Base-by-base conservation (phyloP, 2,329 filamentous ascomycete genomes). In the Colletotrichum sp. region DNA sequence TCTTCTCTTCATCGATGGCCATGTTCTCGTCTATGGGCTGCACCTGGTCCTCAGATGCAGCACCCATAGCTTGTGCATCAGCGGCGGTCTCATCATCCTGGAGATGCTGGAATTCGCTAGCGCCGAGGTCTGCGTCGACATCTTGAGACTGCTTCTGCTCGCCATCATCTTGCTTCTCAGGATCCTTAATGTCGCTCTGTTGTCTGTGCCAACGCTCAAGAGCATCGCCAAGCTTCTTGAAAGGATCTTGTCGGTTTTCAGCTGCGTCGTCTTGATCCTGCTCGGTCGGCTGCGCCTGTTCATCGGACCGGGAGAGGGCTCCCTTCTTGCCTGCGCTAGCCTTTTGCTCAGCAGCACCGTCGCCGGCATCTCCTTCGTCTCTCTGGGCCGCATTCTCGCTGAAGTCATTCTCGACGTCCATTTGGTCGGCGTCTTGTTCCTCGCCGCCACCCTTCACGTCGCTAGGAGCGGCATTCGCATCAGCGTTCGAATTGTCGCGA, bases 171-270 rank as follows among this genome's bases (percentile, higher is more conserved):
- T 92, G 86, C 66, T 91, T 86, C 70, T 92, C 87, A 3, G 90
- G 86, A 74, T 94, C 90, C 82, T 91, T 88, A 80, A 99, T 99
- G 77, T 98, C 94, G 63, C 92, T 92, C 81, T 98, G 95, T 81
- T 96, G 95, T 75, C 95, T 92, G 84, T 99, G 96, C 95, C 96
- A 99, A 80, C 94, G 92, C 83, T 99, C 96, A 36, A 99, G 89
- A 8, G 95, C 94, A 86, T 99, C 96, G 26, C 97, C 97, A 34
- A 99, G 91, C 82, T 98, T 98, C 86, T 97, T 97, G 89, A 98
- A 98, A 2, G 96, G 95, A 79, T 97, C 92, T 62, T 88, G 87
- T 68, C 91, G 84, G 7, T 82, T 80, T 52, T 85, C 85, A 70
- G 86, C 84, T 13, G 85, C 83, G 13, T 87, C 85, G 69, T 90